Evolutionary conservation across 1,139 yeast genomes (phyloP), one percentile per base, ranked within the genome.

Genomic region (Zygoascus meyerae): DNA sequence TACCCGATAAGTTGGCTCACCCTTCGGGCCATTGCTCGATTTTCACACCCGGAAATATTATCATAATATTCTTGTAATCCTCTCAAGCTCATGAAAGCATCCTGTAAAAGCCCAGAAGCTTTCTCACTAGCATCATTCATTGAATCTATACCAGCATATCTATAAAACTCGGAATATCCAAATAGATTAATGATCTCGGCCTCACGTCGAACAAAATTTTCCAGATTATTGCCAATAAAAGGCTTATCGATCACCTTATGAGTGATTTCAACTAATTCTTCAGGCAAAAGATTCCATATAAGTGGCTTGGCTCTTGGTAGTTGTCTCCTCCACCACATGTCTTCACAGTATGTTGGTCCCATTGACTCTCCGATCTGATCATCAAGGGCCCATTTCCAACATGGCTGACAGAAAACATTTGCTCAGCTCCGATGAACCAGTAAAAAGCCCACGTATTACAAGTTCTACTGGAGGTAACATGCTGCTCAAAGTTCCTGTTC

Each of bases 381-480:
- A 5, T 21, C 26, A 21, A 4, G 6, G 7, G 26, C 26, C 7
- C 7, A 7, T 5, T 3, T 34, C 11, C 18, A 14, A 4, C 35
- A 40, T 40, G 43, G 11, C 17, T 3, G 34, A 42, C 18, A 12
- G 38, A 34, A 42, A 40, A 21, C 30, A 21, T 17, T 11, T 40
- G 12, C 2, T n/a, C n/a, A 40, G 34, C 34, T 10, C 31, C 14
- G 32, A n/a, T 8, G 36, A 35, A 7, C n/a, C n/a, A 8, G 5
- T 12, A 11, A 29, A 15, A 26, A 36, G 51, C n/a, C 55, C 55
- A 3, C 32, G 33, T 17, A 48, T 53, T 11, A 29, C 39, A 8
- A 46, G 49, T 29, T 44, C 55, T 11, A 51, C 43, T 2, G 56
- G 51, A 5, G 57, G 56, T 14, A 44, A 39, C 18, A 52, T 54